A percentile compares a stretch with the other conserved stretches of the same genome.
Conservation (phyloP, 176 grass and related monocot genomes). For the Cocos nucifera region DNA sequence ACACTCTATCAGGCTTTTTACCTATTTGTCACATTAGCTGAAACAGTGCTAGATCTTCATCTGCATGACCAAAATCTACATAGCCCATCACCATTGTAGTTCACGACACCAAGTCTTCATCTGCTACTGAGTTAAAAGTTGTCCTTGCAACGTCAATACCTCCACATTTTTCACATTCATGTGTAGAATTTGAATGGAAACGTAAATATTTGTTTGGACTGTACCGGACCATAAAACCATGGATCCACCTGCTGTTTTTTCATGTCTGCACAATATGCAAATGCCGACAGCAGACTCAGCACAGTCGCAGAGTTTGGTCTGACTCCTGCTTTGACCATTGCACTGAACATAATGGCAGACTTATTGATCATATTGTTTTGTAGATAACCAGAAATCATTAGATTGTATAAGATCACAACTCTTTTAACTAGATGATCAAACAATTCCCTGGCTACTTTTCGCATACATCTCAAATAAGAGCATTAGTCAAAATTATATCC, state of each 20-base stretch:
- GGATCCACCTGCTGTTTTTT: constrained; percentile 37
- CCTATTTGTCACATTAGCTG: constrained; percentile 34
- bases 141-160: constrained; percentile 18
- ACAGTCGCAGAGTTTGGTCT: constrained; percentile 34
- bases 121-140: constrained; percentile 35
- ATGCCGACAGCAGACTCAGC: constrained; percentile 33
- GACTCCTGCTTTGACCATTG: constrained; percentile 25
- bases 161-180: constrained; percentile 37
- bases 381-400: constrained; percentile 45
- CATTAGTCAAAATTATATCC: constrained; percentile 45
- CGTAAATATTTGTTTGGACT: constrained; percentile 32
- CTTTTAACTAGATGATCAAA: constrained; percentile 37
- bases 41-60: constrained; percentile 27
- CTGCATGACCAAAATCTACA: constrained; percentile 32
- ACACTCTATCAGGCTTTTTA: constrained; percentile 33
- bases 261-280: constrained; percentile 31
- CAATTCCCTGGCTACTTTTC: constrained; percentile 33
- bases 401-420: constrained; percentile 40
- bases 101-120: constrained; percentile 52
- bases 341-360: constrained; percentile 24
- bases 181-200: constrained; percentile 41
- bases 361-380: constrained; percentile 14
- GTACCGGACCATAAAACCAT: constrained; percentile 31
- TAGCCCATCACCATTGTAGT: constrained; percentile 50
- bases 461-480: constrained; percentile 42